Conservation (phyloP, 2,329 filamentous ascomycete genomes). For the Ampelomyces quisqualis region DNA sequence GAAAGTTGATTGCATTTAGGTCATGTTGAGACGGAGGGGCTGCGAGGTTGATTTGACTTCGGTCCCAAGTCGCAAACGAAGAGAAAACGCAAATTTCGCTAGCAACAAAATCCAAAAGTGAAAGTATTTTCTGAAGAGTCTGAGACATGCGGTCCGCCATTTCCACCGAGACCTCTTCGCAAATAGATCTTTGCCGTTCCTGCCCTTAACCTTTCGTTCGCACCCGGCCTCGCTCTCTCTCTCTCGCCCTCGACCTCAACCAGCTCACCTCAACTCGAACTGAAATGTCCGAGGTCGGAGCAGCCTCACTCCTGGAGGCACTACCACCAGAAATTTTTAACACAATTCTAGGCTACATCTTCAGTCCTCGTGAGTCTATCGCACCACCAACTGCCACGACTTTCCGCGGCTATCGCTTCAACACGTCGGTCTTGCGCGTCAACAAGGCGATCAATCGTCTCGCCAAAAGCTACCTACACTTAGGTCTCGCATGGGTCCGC, state of each 20-base stretch:
- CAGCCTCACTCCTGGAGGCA: not conserved
- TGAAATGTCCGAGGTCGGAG: too few relatives aligned
- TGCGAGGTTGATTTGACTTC: slow-evolving; percentile 35
- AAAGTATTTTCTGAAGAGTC: too few relatives aligned
- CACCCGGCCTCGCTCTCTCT: too few relatives aligned
- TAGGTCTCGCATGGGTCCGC: not conserved
- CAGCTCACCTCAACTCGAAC: too few relatives aligned
- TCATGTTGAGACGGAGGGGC: slow-evolving; percentile 26
- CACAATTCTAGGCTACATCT: not conserved
- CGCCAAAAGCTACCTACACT: not conserved
- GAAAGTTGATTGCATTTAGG: slow-evolving; percentile 37
- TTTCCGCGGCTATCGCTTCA: not conserved
- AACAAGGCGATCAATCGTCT: not conserved
- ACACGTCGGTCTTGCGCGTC: not conserved
- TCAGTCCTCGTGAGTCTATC: not conserved
- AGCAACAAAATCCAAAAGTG: too few relatives aligned
- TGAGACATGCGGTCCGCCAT: too few relatives aligned
- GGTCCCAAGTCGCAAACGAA: not conserved
- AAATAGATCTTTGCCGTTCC: too few relatives aligned
- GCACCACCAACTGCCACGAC: not conserved
- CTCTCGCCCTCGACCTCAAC: too few relatives aligned
- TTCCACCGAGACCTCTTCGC: too few relatives aligned
- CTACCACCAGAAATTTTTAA: not conserved
- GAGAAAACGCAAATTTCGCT: too few relatives aligned
- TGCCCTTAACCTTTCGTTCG: too few relatives aligned